Conservation (phyloP, 2,329 filamentous ascomycete genomes). For the Chaetomiaceae sp. region DNA sequence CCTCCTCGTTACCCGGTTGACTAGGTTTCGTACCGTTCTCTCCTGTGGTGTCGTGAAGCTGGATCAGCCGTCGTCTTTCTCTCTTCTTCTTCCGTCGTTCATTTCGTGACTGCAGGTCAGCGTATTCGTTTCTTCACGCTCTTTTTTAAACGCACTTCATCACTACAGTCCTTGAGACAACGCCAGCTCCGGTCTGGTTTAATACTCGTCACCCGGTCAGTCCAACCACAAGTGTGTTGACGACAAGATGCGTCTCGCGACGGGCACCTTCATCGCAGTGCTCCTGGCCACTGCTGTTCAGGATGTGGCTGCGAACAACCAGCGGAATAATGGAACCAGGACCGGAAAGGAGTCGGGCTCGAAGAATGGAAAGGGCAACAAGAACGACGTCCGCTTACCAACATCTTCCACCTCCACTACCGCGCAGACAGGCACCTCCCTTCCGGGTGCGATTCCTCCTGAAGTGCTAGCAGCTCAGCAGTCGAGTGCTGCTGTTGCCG, state of each 20-base stretch:
- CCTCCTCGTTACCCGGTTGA: conserved; percentile 6
- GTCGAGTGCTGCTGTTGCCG: conserved; percentile 14
- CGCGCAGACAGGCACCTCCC: not conserved
- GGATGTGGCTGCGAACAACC: conserved; percentile 18
- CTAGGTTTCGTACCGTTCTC: conserved; percentile 1
- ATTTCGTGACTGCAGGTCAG: conserved; percentile 26
- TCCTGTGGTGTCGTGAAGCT: conserved; percentile 1
- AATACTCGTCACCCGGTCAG: conserved; percentile 3
- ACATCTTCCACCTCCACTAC: not conserved
- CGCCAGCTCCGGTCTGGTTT: conserved; percentile 18
- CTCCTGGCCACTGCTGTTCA: conserved; percentile 23
- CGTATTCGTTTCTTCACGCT: conserved; percentile 15
- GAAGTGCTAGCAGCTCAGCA: conserved; percentile 16
- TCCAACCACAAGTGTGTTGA: conserved; percentile 6
- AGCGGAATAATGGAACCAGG: conserved; percentile 3
- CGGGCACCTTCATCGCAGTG: conserved; percentile 18
- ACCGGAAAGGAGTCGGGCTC: not conserved
- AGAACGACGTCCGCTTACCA: not conserved
- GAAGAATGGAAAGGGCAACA: conserved; percentile 4
- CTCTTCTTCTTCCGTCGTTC: conserved; percentile 12
- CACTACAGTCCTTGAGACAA: conserved; percentile 9
- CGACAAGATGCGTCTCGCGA: conserved; percentile 23
- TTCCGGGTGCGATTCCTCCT: conserved; percentile 10
- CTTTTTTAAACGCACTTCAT: conserved; percentile 14
- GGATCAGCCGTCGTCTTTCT: conserved; percentile 8